Evolutionary conservation across 306 rosid species (phyloP), one percentile per base, ranked within the genome.

Genomic region (Pterocarpus santalinus): DNA sequence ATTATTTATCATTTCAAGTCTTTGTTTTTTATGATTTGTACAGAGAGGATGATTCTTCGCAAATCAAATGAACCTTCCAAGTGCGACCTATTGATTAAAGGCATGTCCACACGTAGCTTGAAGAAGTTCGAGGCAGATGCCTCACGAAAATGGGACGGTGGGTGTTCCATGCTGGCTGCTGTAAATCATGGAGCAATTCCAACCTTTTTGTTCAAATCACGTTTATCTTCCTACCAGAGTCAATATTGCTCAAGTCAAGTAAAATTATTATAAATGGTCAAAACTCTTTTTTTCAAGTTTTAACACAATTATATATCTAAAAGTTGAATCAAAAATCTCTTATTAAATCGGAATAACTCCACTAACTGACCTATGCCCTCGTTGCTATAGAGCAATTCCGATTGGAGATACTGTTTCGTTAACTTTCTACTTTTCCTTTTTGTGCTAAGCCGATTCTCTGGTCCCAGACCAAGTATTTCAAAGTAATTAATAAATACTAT

Each of bases 131-230:
- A 55, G 17, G 43, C 39, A 63, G 75, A 70, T 70, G 78, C 79
- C 67, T 69, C 8, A 38, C 2, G 11, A 78, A 81, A 71, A 83
- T 63, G 71, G 82, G 82, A 32, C 49, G 76, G 80, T 72, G 79
- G 34, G 6, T 3, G 41, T 10, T 44, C 34, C 47, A 22, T 1
- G 17, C 38, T 55, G 43, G 74, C 56, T 17, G 36, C 78, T 43
- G 17, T 73, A 56, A 34, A 36, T 41, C 39, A 47, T 44, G 57
- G 17, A 33, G 5, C 38, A 44, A 22, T 22, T 22, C 28, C 28
- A 1, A 22, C 1, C 28, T 22, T 22, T 22, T 22, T 22, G 28
- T 22, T 22, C 28, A 22, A 22, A 22, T 22, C 28, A 22, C 0
- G 1, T 22, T 22, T 22, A 22, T 22, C 28, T 22, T 22, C 28